Evolutionary conservation across 1,284 basidiomycete species (phyloP), one percentile per base, ranked within the genome.

Genomic region (Tilletiopsis washingtonensis): DNA sequence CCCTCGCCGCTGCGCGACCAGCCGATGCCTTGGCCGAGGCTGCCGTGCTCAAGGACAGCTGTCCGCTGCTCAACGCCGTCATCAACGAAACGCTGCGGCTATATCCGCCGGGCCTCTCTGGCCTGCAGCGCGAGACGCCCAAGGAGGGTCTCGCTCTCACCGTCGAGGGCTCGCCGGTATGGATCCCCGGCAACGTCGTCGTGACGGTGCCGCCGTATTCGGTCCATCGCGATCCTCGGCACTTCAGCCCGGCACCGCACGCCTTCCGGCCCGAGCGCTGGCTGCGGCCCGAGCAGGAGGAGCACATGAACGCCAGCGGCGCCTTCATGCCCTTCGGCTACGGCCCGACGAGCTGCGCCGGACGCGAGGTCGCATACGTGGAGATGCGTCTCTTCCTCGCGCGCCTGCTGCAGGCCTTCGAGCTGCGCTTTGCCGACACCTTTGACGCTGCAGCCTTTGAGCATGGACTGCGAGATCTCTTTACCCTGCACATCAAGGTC

Each of bases 71-170:
- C 20, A 59, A 56, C n/a, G 59, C 57, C 25, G 20, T 48, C 24
- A 59, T 61, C 53, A 53, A 59, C 36, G 59, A 61, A 38, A 38
- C 59, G 17, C 36, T 61, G 0, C 44, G 59, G 12, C 40, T 61
- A 17, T 53, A 49, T 25, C 59, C 59, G 4, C 49, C 53, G 3
- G 57, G 60, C 2, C 51, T 54, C 4, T 42, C 45, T 3, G 59
- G 59, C 7, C 44, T 59, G 6, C 59, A 59, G 37, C 43, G 59
- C 9, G 19, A 5, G 4, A 56, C 53, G 34, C 17, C 38, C 2
- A 17, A 21, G 1, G 25, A 43, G 3, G 46, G 44, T 15, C n/a
- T n/a, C n/a, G n/a, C n/a, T n/a, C n/a, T n/a, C n/a, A n/a, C n/a
- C n/a, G n/a, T n/a, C n/a, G n/a, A n/a, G n/a, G n/a, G n/a, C n/a